Conservation (phyloP, 257 asterid genomes). For the Striga asiatica region DNA sequence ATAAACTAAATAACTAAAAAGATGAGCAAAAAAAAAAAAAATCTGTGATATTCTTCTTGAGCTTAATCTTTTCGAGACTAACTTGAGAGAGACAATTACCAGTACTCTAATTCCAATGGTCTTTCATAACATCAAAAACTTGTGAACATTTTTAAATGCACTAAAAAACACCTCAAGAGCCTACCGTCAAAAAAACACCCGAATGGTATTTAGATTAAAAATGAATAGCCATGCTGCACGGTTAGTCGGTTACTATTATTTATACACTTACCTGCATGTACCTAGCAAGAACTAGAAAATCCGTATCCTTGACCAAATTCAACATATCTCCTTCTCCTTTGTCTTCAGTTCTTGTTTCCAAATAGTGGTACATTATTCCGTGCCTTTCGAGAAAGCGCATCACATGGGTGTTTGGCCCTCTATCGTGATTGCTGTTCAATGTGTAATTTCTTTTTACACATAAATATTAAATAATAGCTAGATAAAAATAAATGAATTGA, state of each 20-base stretch:
- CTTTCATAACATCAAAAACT: too few relatives aligned
- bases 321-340: conserved; percentile 59
- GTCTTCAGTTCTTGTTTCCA: conserved; percentile 30
- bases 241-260: too few relatives aligned
- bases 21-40: too few relatives aligned
- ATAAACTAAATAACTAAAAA: neutral
- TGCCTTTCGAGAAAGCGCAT: conserved; percentile 77
- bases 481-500: conserved; percentile 1
- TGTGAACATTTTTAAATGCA: neutral
- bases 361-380: conserved; percentile 68
- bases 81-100: too few relatives aligned
- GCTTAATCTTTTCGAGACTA: too few relatives aligned
- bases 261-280: conserved; percentile 85
- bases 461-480: conserved; percentile 10
- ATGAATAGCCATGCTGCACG: too few relatives aligned
- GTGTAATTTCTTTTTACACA: conserved; percentile 9
- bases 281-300: conserved; percentile 88
- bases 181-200: neutral
- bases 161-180: neutral
- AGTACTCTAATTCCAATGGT: too few relatives aligned
- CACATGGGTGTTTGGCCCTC: conserved; percentile 80
- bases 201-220: neutral
- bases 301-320: conserved; percentile 69
- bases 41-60: too few relatives aligned
- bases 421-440: conserved; percentile 84